Percentiles rank a stretch among this genome's conserved stretches.
Conservation (phyloP, 2,329 filamentous ascomycete species). For the Westerdykella aurantiaca region DNA sequence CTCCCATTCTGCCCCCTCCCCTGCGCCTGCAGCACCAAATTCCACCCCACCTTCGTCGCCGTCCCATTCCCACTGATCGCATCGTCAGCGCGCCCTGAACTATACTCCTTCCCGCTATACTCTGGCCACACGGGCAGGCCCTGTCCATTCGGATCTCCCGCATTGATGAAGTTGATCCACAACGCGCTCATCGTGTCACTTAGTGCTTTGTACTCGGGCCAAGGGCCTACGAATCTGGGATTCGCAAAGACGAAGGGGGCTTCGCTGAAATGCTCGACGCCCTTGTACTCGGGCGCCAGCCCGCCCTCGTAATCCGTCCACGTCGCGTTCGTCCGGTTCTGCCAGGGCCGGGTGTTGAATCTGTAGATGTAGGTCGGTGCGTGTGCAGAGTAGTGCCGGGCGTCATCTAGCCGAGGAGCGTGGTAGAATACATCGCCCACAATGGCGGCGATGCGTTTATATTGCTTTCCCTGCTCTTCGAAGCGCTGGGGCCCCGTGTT, state of each 20-base stretch:
- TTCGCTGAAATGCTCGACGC: constrained; percentile 52
- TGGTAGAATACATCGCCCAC: constrained; percentile 53
- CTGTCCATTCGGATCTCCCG: constrained; percentile 35
- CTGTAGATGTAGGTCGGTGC: constrained; percentile 54
- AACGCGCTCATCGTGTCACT: constrained; percentile 42
- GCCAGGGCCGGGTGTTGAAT: constrained; percentile 48
- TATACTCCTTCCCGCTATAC: constrained; percentile 25
- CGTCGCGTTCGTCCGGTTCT: constrained; percentile 18
- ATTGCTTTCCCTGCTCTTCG: constrained; percentile 40
- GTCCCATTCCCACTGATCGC: too few species aligned
- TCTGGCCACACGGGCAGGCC: constrained; percentile 37
- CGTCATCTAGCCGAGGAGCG: constrained; percentile 45
- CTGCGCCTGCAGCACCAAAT: constrained; percentile 44
- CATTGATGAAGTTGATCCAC: constrained; percentile 44
- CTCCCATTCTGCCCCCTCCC: constrained; percentile 39
- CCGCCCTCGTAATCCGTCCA: constrained; percentile 43
- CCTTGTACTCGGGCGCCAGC: constrained; percentile 38
- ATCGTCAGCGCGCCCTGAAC: too few species aligned
- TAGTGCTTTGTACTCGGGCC: constrained; percentile 37
- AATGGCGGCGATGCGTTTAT: constrained; percentile 50
- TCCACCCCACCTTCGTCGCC: constrained; percentile 20
- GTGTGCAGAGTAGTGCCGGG: constrained; percentile 44
- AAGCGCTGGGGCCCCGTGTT: constrained; percentile 30
- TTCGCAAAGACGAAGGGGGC: constrained; percentile 46
- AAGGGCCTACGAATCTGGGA: constrained; percentile 33